A percentile compares a stretch with the other conserved stretches of the same genome.
Conservation (phyloP, 805 yeast genomes). For the Lachancea thermotolerans region DNA sequence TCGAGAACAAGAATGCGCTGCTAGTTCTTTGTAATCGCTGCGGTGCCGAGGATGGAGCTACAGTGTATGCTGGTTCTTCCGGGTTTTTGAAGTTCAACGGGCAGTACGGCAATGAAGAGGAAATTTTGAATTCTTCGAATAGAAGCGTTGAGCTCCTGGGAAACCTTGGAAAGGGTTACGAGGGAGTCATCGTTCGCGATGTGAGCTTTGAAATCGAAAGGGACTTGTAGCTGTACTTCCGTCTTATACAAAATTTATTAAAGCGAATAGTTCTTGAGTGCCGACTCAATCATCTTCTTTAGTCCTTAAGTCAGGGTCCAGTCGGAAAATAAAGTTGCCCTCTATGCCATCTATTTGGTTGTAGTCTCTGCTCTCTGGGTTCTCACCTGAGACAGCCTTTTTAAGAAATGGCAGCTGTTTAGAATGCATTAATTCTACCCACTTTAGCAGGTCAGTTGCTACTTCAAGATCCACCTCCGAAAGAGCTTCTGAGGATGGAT, state of each 20-base stretch:
- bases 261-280: no score
- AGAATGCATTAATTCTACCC: background rate
- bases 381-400: no score
- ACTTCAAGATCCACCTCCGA: background rate
- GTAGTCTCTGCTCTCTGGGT: no score
- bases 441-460: background rate
- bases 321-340: no score
- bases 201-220: slow-evolving; percentile 36
- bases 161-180: slow-evolving; percentile 53
- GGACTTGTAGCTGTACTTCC: background rate
- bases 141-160: slow-evolving; percentile 50
- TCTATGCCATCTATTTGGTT: no score
- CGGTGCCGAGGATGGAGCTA: slow-evolving; percentile 61
- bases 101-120: slow-evolving; percentile 19
- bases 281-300: no score
- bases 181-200: slow-evolving; percentile 58
- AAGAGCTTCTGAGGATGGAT: background rate
- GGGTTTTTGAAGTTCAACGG: slow-evolving; percentile 51
- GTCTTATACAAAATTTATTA: no score
- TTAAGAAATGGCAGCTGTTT: background rate
- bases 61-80: slow-evolving; percentile 61
- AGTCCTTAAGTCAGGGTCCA: no score
- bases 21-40: slow-evolving; percentile 61
- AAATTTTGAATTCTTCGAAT: slow-evolving; percentile 36
- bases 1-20: slow-evolving; percentile 26